Percentiles rank a stretch among this genome's conserved stretches.
These are phyloP conservation scores for Acanthamoeba healyi DNA, from an alignment of 208 protist genomes.

Conservation along the genomic window DNA sequence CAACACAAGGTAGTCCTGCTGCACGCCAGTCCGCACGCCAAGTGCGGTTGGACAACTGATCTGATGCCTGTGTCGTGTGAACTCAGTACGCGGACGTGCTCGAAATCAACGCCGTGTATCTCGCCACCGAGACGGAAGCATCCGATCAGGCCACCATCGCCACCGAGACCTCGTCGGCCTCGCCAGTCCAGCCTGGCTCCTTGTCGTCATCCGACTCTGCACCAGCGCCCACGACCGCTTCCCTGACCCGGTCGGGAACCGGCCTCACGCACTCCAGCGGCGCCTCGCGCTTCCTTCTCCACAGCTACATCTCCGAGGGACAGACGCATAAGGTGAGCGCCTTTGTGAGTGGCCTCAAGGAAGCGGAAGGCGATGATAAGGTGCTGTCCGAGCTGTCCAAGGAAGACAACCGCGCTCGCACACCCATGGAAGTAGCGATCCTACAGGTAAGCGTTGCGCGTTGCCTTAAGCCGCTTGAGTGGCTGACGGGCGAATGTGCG, in stretches of 20 bases:
- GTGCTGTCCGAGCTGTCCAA: neutral
- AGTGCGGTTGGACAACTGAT: too few species aligned
- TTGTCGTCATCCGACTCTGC: too few species aligned
- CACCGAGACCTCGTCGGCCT: neutral
- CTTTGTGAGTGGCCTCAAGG: neutral
- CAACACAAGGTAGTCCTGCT: too few species aligned
- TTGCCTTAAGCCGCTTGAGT: too few species aligned
- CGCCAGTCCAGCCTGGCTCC: too few species aligned
- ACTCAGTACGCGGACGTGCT: slow-evolving; percentile 30
- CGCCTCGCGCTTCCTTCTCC: too few species aligned
- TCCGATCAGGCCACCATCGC: neutral
- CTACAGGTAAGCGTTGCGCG: too few species aligned
- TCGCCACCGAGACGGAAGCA: neutral
- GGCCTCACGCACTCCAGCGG: too few species aligned
- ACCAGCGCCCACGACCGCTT: neutral
- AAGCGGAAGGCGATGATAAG: neutral
- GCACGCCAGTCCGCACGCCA: too few species aligned
- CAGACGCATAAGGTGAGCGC: neutral
- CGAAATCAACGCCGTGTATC: neutral
- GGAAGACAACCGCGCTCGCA: neutral
- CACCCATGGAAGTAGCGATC: neutral
- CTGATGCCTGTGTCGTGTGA: too few species aligned
- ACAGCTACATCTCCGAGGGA: too few species aligned
- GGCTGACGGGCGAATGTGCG: too few species aligned
- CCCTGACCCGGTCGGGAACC: neutral